Evolutionary conservation across 768 basidiomycete genomes (phyloP).

Genomic region (Pleurotus sapidus): DNA sequence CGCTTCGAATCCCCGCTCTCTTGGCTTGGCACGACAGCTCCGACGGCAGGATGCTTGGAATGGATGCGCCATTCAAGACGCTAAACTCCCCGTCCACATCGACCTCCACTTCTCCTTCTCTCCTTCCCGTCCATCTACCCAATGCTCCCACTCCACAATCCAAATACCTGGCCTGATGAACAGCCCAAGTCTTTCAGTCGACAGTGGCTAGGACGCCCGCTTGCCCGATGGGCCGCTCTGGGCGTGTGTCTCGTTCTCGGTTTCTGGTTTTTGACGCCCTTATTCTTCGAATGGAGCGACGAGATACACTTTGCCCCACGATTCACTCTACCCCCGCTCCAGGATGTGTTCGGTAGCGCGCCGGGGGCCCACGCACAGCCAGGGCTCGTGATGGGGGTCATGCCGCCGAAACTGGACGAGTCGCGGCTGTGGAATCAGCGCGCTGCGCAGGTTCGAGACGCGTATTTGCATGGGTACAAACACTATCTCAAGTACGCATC

Average conservation of each 20-base stretch:
- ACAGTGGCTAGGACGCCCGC: slow-evolving; percentile 3
- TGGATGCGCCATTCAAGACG: neutral
- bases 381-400: neutral
- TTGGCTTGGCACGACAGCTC: slow-evolving; percentile 4
- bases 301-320: neutral
- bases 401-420: neutral
- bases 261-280: neutral
- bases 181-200: neutral
- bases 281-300: neutral
- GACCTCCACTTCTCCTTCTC: neutral
- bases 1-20: no score
- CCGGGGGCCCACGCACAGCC: neutral
- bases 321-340: neutral
- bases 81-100: neutral
- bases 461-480: slow-evolving; percentile 6
- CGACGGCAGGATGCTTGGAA: neutral
- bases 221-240: slow-evolving; percentile 5
- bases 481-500: slow-evolving; percentile 53
- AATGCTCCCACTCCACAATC: slow-evolving; percentile 7
- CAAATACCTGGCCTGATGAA: neutral
- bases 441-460: slow-evolving; percentile 30
- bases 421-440: slow-evolving; percentile 42
- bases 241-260: neutral
- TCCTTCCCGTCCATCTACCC: neutral
- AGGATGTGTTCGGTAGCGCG: neutral